Percentiles rank a stretch among this genome's conserved stretches.
These are phyloP conservation scores for Geotrichum australiense DNA, from an alignment of 1,139 yeast species.

Conservation along the genomic window DNA sequence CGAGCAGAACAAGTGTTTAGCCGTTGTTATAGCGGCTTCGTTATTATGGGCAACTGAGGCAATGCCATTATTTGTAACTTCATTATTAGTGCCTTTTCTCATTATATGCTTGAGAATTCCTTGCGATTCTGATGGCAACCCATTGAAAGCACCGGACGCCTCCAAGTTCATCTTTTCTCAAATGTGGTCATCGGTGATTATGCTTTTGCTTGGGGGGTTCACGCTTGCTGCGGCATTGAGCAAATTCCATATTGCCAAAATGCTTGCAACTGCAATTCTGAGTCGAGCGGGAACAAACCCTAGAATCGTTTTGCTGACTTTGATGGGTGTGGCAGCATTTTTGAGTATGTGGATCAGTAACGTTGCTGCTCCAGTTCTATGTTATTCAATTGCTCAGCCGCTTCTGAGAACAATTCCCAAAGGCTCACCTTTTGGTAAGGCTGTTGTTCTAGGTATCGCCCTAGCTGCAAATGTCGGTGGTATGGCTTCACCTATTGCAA, in stretches of 20 bases:
- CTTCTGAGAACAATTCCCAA: slow-evolving; percentile 74
- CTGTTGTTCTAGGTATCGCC: slow-evolving; percentile 83
- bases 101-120: slow-evolving; percentile 68
- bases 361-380: slow-evolving; percentile 92
- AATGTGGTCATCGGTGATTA: slow-evolving; percentile 94
- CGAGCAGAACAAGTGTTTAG: slow-evolving; percentile 72
- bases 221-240: slow-evolving; percentile 91
- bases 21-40: slow-evolving; percentile 71
- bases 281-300: slow-evolving; percentile 86
- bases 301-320: slow-evolving; percentile 60
- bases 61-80: slow-evolving; percentile 79
- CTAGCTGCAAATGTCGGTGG: slow-evolving; percentile 90
- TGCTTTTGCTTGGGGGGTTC: slow-evolving; percentile 86
- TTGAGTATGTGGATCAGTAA: slow-evolving; percentile 94
- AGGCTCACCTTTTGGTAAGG: slow-evolving; percentile 69
- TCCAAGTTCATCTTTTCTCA: slow-evolving; percentile 69
- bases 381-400: slow-evolving; percentile 86
- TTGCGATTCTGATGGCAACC: slow-evolving; percentile 42
- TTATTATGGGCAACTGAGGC: slow-evolving; percentile 93
- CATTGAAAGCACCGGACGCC: slow-evolving; percentile 59
- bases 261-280: slow-evolving; percentile 71
- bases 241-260: slow-evolving; percentile 81
- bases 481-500: slow-evolving; percentile 93
- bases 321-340: slow-evolving; percentile 79
- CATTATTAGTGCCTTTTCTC: slow-evolving; percentile 71